These are phyloP conservation scores for Colletotrichum sp. DNA, from an alignment of 2,329 filamentous ascomycete species.

Conservation along the genomic window DNA sequence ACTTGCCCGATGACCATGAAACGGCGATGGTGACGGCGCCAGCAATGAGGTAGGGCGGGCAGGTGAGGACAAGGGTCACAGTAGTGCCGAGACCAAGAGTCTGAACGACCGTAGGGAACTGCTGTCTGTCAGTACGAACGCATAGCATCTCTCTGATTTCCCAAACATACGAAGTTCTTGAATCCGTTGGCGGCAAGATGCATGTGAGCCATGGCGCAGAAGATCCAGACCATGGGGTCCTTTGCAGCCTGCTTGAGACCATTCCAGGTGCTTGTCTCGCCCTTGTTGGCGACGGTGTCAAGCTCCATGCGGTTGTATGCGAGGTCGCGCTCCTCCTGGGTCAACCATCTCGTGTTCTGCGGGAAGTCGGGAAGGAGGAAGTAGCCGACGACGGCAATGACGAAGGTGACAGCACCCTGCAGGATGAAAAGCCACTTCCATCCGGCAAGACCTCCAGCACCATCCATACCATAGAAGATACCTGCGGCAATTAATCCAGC, in stretches of 20 bases:
- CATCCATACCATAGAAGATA: conserved; percentile 62
- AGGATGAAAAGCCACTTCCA: conserved; percentile 50
- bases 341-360: conserved; percentile 25
- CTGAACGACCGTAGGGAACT: conserved; percentile 46
- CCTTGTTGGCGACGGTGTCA: conserved; percentile 28
- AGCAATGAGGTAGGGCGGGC: conserved; percentile 35
- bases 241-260: conserved; percentile 38
- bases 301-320: conserved; percentile 26
- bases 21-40: conserved; percentile 27
- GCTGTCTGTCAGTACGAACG: background rate
- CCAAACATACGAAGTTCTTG: conserved; percentile 38
- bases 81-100: conserved; percentile 51
- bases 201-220: conserved; percentile 54
- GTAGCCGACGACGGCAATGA: conserved; percentile 19
- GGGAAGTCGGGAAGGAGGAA: conserved; percentile 27
- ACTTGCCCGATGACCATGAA: conserved; percentile 38
- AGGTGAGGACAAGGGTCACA: conserved; percentile 53
- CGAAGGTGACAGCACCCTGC: conserved; percentile 41
- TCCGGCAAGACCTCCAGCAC: conserved; percentile 35
- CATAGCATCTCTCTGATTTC: rapidly evolving
- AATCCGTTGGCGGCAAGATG: conserved; percentile 52
- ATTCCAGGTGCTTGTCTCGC: conserved; percentile 24
- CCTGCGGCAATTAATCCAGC: conserved; percentile 68
- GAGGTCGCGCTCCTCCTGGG: conserved; percentile 23
- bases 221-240: conserved; percentile 49